Conservation (phyloP, 2,329 filamentous ascomycete species). For the Fusarium buharicum region DNA sequence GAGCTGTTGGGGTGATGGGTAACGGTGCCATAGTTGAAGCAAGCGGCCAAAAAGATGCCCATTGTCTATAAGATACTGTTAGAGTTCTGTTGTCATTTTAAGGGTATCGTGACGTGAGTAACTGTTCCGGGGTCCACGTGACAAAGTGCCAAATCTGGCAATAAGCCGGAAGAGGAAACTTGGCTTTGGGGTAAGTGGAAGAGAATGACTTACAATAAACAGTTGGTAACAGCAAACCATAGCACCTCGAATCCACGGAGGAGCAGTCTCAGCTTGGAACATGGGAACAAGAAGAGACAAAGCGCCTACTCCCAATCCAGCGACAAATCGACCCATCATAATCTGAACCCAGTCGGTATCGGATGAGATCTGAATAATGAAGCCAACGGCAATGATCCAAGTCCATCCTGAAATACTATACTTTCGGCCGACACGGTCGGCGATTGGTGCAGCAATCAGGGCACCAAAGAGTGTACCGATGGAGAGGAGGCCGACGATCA, state of each 20-base stretch:
- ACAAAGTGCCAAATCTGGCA: too few species aligned
- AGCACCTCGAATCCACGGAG: constrained; percentile 72
- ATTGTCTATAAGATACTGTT: constrained; percentile 45
- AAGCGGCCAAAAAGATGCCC: constrained; percentile 70
- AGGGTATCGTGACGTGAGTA: too few species aligned
- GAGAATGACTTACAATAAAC: constrained; percentile 64
- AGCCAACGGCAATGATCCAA: constrained; percentile 70
- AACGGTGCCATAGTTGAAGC: constrained; percentile 71
- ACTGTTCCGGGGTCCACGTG: too few species aligned
- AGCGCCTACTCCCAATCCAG: constrained; percentile 74
- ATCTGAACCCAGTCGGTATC: constrained; percentile 69
- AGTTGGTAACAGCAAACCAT: constrained; percentile 76
- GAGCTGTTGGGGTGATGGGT: constrained; percentile 57
- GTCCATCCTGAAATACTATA: constrained; percentile 71
- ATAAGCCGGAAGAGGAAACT: too few species aligned
- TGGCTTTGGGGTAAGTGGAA: too few species aligned
- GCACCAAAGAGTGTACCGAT: constrained; percentile 71
- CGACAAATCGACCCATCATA: constrained; percentile 71
- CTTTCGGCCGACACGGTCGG: constrained; percentile 72
- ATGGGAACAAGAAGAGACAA: constrained; percentile 74
- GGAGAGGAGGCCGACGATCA: constrained; percentile 68
- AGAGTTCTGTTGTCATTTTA: too few species aligned
- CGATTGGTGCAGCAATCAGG: constrained; percentile 68
- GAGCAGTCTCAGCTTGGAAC: constrained; percentile 78
- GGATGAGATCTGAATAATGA: constrained; percentile 73